Conservation (phyloP, 306 rosid genomes). For the Datisca glomerata region DNA sequence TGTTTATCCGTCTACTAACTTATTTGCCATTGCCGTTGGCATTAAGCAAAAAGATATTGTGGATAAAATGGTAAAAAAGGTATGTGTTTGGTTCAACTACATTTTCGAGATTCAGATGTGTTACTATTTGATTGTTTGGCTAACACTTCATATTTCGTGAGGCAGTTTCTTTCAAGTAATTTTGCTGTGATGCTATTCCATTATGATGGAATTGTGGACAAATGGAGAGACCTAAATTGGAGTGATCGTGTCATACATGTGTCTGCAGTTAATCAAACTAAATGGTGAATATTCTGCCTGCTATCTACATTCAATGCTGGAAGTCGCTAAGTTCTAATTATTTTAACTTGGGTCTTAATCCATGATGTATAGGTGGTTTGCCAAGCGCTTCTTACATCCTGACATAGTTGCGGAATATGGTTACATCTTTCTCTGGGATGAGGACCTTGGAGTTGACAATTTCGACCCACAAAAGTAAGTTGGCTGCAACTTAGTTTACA, state of each 20-base stretch:
- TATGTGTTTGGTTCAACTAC: no score
- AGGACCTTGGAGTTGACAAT: conserved; percentile 82
- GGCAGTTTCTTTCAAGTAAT: conserved; percentile 54
- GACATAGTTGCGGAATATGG: conserved; percentile 73
- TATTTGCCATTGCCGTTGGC: conserved; percentile 71
- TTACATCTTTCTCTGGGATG: conserved; percentile 95
- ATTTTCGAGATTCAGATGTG: background rate
- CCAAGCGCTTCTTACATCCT: conserved; percentile 94
- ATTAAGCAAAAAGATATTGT: conserved; percentile 66
- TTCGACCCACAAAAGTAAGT: conserved; percentile 62
- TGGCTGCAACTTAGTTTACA: conserved; percentile 6
- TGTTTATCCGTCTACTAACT: conserved; percentile 22
- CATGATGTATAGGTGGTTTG: conserved; percentile 75
- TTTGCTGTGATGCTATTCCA: conserved; percentile 81
- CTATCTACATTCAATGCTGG: conserved; percentile 1
- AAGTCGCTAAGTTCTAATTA: conserved; percentile 7
- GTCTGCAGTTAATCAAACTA: conserved; percentile 52
- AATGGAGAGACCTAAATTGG: conserved; percentile 66
- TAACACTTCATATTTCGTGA: background rate
- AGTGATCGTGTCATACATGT: conserved; percentile 48
- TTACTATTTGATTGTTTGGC: conserved; percentile 1
- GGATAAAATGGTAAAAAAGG: conserved; percentile 74
- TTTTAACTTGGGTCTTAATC: conserved; percentile 5
- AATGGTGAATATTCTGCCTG: conserved; percentile 44
- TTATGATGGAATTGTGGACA: conserved; percentile 58